Base-by-base conservation (phyloP, 2,329 filamentous ascomycete species). In the Ustulina deusta region DNA sequence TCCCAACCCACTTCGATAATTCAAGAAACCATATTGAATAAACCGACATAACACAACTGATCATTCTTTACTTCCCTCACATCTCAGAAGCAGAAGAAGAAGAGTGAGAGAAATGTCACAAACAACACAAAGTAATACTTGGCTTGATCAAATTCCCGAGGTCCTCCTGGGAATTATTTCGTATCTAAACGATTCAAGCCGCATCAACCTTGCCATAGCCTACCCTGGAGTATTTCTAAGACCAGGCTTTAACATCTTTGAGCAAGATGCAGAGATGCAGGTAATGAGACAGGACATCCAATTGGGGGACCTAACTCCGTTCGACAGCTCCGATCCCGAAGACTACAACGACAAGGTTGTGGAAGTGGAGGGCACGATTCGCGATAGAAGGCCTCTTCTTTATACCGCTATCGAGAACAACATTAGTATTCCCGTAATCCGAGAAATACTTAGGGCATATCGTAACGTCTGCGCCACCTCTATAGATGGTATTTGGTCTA, bases 401-500 rank as follows among this genome's bases (percentile, higher is more conserved):
- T 42, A 60, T 4, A 17, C n/a, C 1, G 63, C 66, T 1, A 63
- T 69, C 3, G 40, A 63, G 1, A 9, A 17, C n/a, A 6, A 48
- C 20, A 13, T 32, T 1, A 11, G 34, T 6, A n/a, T 58, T n/a
- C 11, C 46, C 3, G 9, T 56, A 11, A 49, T 68, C 9, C 15
- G 29, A 17, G 6, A 32, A 1, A 68, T 70, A 6, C n/a, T 70
- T 15, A 2, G 20, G 13, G 25, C 29, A 32, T 65, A 65, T 32
- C 25, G 27, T 5, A 20, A 6, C 2, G 15, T 40, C 3, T 56
- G n/a, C 13, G 29, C 61, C 0, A 42, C 27, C 3, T 56, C 65
- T 5, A 61, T 68, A 29, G 27, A 68, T 32, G 68, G 65, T 1
- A 40, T 63, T 13, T 70, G 61, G 61, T n/a, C n/a, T n/a, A n/a